phyloP scores from a whole-genome alignment of 83 land plant species.

The Picea abies region DNA sequence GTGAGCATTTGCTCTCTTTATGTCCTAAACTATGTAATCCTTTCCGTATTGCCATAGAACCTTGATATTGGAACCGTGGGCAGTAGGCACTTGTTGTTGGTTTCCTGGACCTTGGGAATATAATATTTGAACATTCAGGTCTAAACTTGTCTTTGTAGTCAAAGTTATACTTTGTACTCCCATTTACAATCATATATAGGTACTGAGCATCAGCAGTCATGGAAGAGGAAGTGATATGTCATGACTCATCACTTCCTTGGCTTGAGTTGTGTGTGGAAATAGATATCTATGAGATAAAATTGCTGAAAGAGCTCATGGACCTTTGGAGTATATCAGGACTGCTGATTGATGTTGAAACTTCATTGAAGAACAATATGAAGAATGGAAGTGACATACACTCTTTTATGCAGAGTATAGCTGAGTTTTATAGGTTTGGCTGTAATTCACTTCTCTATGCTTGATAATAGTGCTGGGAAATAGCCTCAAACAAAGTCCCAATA shows the following conservation, averaged over 20 bases:
- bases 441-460: neutral
- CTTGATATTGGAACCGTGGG: neutral
- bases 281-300: neutral
- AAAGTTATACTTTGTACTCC: neutral
- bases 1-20: neutral
- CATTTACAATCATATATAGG: neutral
- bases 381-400: neutral
- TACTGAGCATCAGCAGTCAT: neutral
- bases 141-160: neutral
- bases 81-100: neutral
- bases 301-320: neutral
- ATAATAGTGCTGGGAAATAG: neutral
- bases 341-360: neutral
- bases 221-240: neutral
- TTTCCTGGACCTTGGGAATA: neutral
- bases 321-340: neutral
- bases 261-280: neutral
- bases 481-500: neutral
- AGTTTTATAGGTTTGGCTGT: neutral
- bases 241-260: neutral
- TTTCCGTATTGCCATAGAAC: neutral
- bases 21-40: neutral
- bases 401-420: neutral
- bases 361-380: neutral
- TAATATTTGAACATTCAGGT: neutral